A percentile compares a stretch with the other conserved stretches of the same genome.
Conservation (phyloP, 2,329 filamentous ascomycete species). For the Microcyclospora pomicola region DNA sequence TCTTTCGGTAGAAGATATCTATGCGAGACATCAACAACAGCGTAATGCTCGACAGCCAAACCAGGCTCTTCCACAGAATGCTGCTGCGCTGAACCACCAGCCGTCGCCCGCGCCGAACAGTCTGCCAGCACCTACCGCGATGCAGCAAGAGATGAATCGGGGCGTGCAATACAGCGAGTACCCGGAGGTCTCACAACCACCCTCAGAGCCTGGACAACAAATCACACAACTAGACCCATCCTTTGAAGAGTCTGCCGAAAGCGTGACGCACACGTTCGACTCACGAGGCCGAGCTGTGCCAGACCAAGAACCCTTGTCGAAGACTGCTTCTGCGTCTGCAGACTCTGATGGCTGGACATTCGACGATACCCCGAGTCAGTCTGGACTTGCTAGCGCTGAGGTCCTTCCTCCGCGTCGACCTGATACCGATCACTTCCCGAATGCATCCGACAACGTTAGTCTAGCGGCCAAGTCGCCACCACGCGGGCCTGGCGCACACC, state of each 20-base stretch:
- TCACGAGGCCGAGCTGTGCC: slow-evolving; percentile 40
- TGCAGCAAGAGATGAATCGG: slow-evolving; percentile 8
- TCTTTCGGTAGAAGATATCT: slow-evolving; percentile 45
- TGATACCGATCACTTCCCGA: slow-evolving; percentile 78
- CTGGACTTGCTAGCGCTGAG: slow-evolving; percentile 41
- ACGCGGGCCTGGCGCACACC: slow-evolving; percentile 52
- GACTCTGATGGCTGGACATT: slow-evolving; percentile 82
- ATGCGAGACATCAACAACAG: slow-evolving; percentile 43
- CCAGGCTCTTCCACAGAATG: slow-evolving; percentile 22
- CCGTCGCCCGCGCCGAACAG: slow-evolving; percentile 28
- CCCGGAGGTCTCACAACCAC: slow-evolving; percentile 22
- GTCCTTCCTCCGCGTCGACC: slow-evolving; percentile 49
- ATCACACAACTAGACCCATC: slow-evolving; percentile 8
- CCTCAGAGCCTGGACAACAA: slow-evolving; percentile 10
- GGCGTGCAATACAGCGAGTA: slow-evolving; percentile 25
- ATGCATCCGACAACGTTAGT: slow-evolving; percentile 45
- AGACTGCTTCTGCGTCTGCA: slow-evolving; percentile 8
- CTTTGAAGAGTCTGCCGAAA: slow-evolving; percentile 43
- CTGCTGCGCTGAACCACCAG: slow-evolving; percentile 47
- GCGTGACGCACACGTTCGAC: slow-evolving; percentile 46
- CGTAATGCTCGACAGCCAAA: slow-evolving; percentile 21
- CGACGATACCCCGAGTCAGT: slow-evolving; percentile 51
- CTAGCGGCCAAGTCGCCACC: slow-evolving; percentile 69
- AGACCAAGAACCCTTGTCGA: slow-evolving; percentile 19
- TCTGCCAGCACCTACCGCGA: slow-evolving; percentile 11